Evolutionary conservation across 768 basidiomycete genomes (phyloP), one percentile per base, ranked within the genome.

Genomic region (Tylopilus plumbeoviolaceoides): DNA sequence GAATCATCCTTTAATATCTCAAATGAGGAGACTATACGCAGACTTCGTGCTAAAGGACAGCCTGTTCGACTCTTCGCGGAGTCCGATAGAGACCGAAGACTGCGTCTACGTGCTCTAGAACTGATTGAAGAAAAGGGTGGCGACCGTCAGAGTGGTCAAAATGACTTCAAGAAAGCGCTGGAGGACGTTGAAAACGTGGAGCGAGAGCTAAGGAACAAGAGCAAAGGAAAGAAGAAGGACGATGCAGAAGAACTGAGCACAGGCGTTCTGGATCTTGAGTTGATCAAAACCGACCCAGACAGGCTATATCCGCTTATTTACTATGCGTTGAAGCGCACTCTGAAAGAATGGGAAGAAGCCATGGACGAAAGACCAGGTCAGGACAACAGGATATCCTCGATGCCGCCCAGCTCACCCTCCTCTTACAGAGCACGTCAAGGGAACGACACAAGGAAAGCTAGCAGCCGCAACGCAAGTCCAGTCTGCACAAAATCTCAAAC

Each of bases 281-380:
- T 98, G 54, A 68, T 98, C 64, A 95, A 93, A 77, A 83, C 82
- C 17, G 91, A 98, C 68, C 90, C 93, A 7, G 91, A 95, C 75
- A 97, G 91, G 70, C 74, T 98, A 27, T 98, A 99, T 66, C 97
- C 97, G 0, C 76, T 98, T 61, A 98, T 99, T 46, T 99, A 99
- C 65, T 93, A 94, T 66, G 91, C 94, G 2, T 73, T 98, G 53
- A 98, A 98, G 76, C 79, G 87, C 56, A 87, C 85, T 6, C 75
- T 98, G 47, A 93, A 93, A 62, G 97, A 99, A 65, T 99, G 97
- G 97, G 95, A 85, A 59, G 87, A 93, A 61, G 89, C 89, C 44
- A 88, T 99, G 88, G 91, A 90, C 50, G 89, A 91, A 56, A 79
- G 97, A 63, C 93, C 93, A 61, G 93, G 93, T 91, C 55, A 33